Evolutionary conservation across 441 rosid genomes (phyloP).

Genomic region (Populus hybrid): DNA sequence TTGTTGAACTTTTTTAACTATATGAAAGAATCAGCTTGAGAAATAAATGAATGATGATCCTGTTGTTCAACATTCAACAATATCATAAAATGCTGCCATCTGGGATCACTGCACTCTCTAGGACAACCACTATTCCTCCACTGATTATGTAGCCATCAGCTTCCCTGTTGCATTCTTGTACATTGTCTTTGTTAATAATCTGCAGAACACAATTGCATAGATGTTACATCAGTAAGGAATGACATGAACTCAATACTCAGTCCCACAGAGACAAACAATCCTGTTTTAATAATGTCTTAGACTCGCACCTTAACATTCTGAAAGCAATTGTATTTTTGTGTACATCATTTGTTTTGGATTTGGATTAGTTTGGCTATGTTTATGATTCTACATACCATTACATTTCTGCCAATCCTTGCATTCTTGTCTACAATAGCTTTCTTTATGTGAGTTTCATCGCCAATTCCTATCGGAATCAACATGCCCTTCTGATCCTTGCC

Average conservation of each 20-base stretch:
- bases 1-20: too few relatives aligned
- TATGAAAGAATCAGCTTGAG: too few relatives aligned
- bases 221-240: neutral
- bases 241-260: neutral
- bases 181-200: slow-evolving; percentile 68
- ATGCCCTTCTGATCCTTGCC: slow-evolving; percentile 4
- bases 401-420: slow-evolving; percentile 77
- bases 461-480: slow-evolving; percentile 58
- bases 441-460: slow-evolving; percentile 48
- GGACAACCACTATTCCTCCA: slow-evolving; percentile 62
- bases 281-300: too few relatives aligned
- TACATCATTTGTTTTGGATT: too few relatives aligned
- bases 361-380: too few relatives aligned
- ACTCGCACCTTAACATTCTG: too few relatives aligned
- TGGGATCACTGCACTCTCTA: slow-evolving; percentile 52
- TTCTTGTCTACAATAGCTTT: slow-evolving; percentile 72
- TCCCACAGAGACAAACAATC: neutral
- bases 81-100: slow-evolving; percentile 51
- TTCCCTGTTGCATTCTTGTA: slow-evolving; percentile 61
- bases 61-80: too few relatives aligned
- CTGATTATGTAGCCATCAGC: slow-evolving; percentile 62
- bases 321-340: too few relatives aligned
- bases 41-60: too few relatives aligned
- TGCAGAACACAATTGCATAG: slow-evolving; percentile 23
- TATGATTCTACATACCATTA: slow-evolving; percentile 37